Evolutionary conservation across 2,329 filamentous ascomycete genomes (phyloP), one percentile per base, ranked within the genome.

Genomic region (Trichoderma sp.): DNA sequence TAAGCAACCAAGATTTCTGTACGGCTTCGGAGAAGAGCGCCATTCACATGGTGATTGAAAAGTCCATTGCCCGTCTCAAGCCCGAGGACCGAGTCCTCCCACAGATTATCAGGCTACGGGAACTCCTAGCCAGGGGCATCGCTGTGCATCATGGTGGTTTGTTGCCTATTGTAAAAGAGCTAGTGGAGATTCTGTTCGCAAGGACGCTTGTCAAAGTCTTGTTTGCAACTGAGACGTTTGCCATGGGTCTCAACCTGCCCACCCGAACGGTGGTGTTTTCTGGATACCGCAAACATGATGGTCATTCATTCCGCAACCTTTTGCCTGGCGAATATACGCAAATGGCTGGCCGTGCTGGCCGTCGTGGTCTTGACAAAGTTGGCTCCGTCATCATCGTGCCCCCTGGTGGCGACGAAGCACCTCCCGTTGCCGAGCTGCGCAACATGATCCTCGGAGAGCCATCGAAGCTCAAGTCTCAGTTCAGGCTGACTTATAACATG

Each of bases 401-500:
- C 6, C 92, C 94, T 1, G 95, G 90, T 1, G 85, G 93, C 18
- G 95, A 97, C 77, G 95, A 98, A 85, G 95, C 95, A 21, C 97
- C 97, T 3, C 94, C 95, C 3, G 95, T 94, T 67, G 90, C 89
- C 41, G 92, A 96, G 74, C 86, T 99, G 73, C 91, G 94, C 75
- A 94, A 95, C 81, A 98, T 99, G 95, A 98, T 99, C 78, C 89
- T 98, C 4, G 97, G 97, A 71, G 94, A 98, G 80, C 96, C 97
- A 38, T 98, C 95, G 31, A 98, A 98, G 85, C 89, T 99, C 66
- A 91, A 95, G 64, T 98, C 96, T 7, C 97, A 99, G 82, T 99
- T 99, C 88, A 91, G 97, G 76, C 88, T 99, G 65, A 99, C 97
- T 0, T 99, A 99, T 87, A 99, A 98, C 85, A 99, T 99, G 97